phyloP scores from a whole-genome alignment of 495 filamentous ascomycete species.

The Jackrogersella multiformis region DNA sequence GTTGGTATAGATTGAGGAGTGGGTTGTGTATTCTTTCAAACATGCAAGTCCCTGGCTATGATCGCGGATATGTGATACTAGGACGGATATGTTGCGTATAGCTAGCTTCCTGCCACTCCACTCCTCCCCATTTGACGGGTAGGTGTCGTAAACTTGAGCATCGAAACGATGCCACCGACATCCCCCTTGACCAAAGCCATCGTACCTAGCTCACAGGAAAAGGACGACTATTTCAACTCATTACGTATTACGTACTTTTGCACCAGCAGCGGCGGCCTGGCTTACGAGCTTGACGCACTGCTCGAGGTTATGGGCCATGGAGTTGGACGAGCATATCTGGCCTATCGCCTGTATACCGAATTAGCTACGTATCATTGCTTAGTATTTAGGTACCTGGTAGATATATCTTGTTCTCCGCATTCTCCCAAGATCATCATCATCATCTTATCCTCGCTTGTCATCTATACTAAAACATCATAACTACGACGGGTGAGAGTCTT shows the following conservation, averaged over 20 bases:
- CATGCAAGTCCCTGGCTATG: too few species aligned
- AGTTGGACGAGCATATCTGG: constrained; percentile 85
- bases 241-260: constrained; percentile 65
- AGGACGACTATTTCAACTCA: neutral
- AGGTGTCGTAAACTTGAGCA: neutral
- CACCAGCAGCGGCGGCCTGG: constrained; percentile 77
- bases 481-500: constrained; percentile 4
- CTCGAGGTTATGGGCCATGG: constrained; percentile 77
- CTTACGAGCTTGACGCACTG: constrained; percentile 76
- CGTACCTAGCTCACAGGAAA: neutral
- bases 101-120: too few species aligned
- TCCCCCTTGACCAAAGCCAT: too few species aligned
- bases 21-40: too few species aligned
- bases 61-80: neutral
- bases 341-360: constrained; percentile 72
- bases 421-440: too few species aligned
- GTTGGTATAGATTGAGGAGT: too few species aligned
- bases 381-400: neutral
- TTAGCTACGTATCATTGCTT: constrained; percentile 1
- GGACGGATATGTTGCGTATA: neutral
- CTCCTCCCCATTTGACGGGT: too few species aligned
- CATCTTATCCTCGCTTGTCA: too few species aligned
- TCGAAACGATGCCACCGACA: neutral
- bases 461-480: too few species aligned
- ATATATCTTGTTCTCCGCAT: too few species aligned